These are phyloP conservation scores for Tetrapisispora taiwanensis DNA, from an alignment of 805 yeast species.

Conservation along the genomic window DNA sequence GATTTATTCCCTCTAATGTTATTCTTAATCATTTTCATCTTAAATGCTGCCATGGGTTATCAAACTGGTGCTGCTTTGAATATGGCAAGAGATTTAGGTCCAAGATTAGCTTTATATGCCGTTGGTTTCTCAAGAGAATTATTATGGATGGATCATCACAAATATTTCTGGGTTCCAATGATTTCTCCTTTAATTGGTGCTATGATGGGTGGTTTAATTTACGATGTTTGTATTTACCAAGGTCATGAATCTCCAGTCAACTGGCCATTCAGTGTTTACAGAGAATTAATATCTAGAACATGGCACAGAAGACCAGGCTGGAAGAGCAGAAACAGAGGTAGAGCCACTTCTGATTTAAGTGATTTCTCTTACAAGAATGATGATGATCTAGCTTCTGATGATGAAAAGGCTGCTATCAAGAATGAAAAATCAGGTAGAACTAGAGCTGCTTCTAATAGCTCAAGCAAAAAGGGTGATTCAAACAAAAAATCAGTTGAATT, in stretches of 20 bases:
- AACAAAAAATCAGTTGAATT: constrained; percentile 25
- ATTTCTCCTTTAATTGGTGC: constrained; percentile 42
- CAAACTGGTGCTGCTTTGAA: constrained; percentile 49
- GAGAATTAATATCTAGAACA: constrained; percentile 12
- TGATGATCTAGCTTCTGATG: constrained; percentile 11
- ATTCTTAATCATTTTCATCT: constrained; percentile 34
- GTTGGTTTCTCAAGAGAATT: constrained; percentile 38
- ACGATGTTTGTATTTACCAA: constrained; percentile 41
- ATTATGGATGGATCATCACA: constrained; percentile 30
- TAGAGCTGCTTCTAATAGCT: constrained; percentile 8
- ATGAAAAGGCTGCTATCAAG: constrained; percentile 5
- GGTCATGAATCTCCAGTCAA: constrained; percentile 45
- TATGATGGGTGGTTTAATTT: constrained; percentile 39
- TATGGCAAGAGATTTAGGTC: constrained; percentile 46
- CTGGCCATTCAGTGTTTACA: constrained; percentile 29
- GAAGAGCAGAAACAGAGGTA: constrained; percentile 18
- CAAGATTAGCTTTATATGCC: constrained; percentile 39
- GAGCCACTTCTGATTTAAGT: constrained; percentile 22
- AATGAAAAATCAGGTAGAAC: constrained; percentile 8
- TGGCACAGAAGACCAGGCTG: constrained; percentile 29
- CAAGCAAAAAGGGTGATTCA: constrained; percentile 10
- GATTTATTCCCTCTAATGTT: constrained; percentile 39
- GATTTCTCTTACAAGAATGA: constrained; percentile 21
- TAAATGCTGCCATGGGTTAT: constrained; percentile 41
- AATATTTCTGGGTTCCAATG: constrained; percentile 46